phyloP scores from a whole-genome alignment of 2,329 filamentous ascomycete species.

The Capronia epimyces region DNA sequence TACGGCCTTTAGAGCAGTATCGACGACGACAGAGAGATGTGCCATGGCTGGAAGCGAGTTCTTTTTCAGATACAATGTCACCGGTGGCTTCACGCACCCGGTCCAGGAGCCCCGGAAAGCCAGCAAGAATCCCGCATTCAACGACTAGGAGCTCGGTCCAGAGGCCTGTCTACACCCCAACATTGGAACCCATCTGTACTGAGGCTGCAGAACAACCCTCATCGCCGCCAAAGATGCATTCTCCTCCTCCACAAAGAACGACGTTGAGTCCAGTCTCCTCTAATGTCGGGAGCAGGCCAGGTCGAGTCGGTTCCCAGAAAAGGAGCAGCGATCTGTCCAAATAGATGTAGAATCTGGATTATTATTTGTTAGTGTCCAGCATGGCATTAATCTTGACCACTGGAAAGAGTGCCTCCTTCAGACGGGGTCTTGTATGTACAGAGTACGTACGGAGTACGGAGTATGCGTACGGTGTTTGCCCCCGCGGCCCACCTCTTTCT shows the following conservation, averaged over 20 bases:
- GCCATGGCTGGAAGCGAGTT: slow-evolving; percentile 25
- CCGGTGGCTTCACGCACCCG: slow-evolving; percentile 9
- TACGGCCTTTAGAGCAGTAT: too few species aligned
- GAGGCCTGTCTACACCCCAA: slow-evolving; percentile 3
- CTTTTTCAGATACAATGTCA: slow-evolving; percentile 6
- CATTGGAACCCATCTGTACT: slow-evolving; percentile 5
- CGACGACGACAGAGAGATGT: slow-evolving; percentile 26
- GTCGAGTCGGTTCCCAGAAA: not conserved
- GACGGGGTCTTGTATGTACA: too few species aligned
- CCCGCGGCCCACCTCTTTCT: not conserved
- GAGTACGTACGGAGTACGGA: too few species aligned
- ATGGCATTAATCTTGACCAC: too few species aligned
- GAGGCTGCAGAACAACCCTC: not conserved
- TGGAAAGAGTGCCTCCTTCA: too few species aligned
- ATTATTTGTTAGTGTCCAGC: too few species aligned
- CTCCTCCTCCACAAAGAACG: not conserved
- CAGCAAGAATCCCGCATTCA: not conserved
- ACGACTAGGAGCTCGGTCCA: slow-evolving; percentile 10
- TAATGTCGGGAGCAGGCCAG: not conserved
- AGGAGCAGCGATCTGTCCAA: not conserved
- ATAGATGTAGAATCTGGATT: not conserved
- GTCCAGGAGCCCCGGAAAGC: slow-evolving; percentile 18
- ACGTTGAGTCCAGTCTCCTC: slow-evolving; percentile 6
- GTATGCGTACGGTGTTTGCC: too few species aligned
- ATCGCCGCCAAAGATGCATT: not conserved